These are phyloP conservation scores for Punctularia strigosozonata DNA, from an alignment of 768 basidiomycete genomes.

Conservation along the genomic window DNA sequence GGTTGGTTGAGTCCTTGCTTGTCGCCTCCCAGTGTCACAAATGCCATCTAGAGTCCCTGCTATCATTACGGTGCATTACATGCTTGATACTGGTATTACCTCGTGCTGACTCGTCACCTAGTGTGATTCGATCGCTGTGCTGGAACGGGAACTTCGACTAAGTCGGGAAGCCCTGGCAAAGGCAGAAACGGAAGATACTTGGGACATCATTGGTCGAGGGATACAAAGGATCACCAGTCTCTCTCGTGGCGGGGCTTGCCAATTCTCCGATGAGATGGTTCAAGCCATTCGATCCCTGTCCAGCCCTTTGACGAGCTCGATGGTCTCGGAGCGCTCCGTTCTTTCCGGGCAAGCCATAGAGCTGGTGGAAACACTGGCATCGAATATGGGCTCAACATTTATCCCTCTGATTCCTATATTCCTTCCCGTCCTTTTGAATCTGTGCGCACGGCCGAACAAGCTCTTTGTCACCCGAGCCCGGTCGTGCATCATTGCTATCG, in stretches of 20 bases:
- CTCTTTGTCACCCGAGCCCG: constrained; percentile 59
- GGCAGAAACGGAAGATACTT: constrained; percentile 67
- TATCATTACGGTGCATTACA: not conserved
- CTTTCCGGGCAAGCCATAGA: constrained; percentile 60
- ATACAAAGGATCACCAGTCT: constrained; percentile 34
- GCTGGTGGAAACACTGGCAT: constrained; percentile 40
- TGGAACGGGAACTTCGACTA: constrained; percentile 29
- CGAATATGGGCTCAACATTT: constrained; percentile 47
- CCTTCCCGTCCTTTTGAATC: constrained; percentile 51
- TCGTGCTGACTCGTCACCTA: too few relatives aligned
- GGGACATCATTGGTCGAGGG: constrained; percentile 54
- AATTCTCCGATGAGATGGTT: constrained; percentile 39
- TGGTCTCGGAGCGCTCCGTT: constrained; percentile 64
- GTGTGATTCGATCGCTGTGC: constrained; percentile 21
- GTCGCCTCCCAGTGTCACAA: too few relatives aligned
- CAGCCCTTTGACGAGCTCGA: constrained; percentile 41
- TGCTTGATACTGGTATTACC: too few relatives aligned
- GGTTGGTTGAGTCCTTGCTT: too few relatives aligned
- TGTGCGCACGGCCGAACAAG: constrained; percentile 72
- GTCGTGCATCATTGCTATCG: constrained; percentile 43
- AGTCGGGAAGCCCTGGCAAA: constrained; percentile 30
- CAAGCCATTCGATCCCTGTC: constrained; percentile 37
- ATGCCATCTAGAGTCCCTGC: not conserved
- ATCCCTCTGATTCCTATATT: constrained; percentile 57
- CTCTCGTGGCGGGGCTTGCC: constrained; percentile 39